These are phyloP conservation scores for Oropetium thomaeum DNA, from an alignment of 176 grass and related monocot genomes.

Conservation along the genomic window DNA sequence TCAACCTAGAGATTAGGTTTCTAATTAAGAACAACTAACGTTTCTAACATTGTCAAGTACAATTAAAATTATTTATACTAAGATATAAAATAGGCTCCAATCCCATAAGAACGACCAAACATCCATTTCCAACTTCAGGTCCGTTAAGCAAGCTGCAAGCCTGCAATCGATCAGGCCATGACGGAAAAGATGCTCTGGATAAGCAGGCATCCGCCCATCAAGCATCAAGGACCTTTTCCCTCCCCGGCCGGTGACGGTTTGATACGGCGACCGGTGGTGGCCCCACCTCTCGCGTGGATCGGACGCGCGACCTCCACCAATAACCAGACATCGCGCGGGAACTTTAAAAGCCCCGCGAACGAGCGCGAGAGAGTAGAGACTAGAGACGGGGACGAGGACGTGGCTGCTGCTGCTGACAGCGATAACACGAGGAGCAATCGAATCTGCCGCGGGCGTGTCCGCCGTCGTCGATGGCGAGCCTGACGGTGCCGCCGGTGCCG, in stretches of 20 bases:
- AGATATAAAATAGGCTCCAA: too few relatives aligned
- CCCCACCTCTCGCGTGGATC: constrained; percentile 21
- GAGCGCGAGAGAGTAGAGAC: neutral
- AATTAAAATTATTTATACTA: too few relatives aligned
- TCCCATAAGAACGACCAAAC: too few relatives aligned
- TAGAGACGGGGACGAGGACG: too few relatives aligned
- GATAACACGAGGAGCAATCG: neutral
- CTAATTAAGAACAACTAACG: too few relatives aligned
- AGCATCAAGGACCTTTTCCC: neutral
- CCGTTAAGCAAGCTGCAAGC: too few relatives aligned
- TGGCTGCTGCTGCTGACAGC: too few relatives aligned
- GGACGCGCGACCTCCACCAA: neutral
- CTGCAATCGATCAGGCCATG: too few relatives aligned
- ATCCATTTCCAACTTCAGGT: too few relatives aligned
- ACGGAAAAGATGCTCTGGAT: neutral
- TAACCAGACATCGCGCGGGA: neutral
- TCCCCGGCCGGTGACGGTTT: neutral
- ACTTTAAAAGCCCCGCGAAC: neutral
- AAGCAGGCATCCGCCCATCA: neutral
- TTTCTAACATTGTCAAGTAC: too few relatives aligned
- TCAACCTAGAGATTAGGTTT: too few relatives aligned
- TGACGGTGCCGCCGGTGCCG: constrained; percentile 61
- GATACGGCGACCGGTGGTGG: neutral
- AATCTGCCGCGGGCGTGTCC: neutral
- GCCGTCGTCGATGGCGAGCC: constrained; percentile 41